Percentiles rank a stretch among this genome's conserved stretches.
Conservation (phyloP, 352 stramenopile species). For the Phytophthora quininea region DNA sequence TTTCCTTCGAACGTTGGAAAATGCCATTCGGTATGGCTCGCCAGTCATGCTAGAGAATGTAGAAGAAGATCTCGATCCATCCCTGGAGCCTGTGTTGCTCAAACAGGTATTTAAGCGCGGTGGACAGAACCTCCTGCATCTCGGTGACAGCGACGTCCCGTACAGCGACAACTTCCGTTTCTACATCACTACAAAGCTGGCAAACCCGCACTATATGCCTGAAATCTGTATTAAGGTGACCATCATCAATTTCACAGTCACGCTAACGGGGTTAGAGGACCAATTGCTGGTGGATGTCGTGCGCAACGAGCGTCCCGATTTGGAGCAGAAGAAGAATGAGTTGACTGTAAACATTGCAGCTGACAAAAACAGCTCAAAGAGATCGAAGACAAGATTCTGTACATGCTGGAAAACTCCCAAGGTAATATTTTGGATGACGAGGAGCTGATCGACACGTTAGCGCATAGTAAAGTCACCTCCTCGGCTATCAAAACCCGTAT, state of each 20-base stretch:
- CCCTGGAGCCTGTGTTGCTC: slow-evolving; percentile 91
- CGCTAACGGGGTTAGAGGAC: slow-evolving; percentile 91
- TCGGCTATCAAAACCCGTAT: slow-evolving; percentile 91
- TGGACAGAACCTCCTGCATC: slow-evolving; percentile 86
- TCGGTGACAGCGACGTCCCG: slow-evolving; percentile 92
- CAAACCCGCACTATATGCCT: slow-evolving; percentile 95
- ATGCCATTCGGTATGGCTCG: slow-evolving; percentile 90
- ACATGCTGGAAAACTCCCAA: slow-evolving; percentile 92
- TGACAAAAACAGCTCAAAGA: slow-evolving; percentile 94
- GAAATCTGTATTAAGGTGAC: slow-evolving; percentile 96
- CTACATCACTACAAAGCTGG: slow-evolving; percentile 95
- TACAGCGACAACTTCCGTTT: slow-evolving; percentile 94
- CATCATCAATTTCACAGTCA: slow-evolving; percentile 96
- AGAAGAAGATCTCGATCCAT: slow-evolving; percentile 93
- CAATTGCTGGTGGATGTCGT: slow-evolving; percentile 94
- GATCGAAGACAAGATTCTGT: slow-evolving; percentile 95
- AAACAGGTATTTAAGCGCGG: slow-evolving; percentile 95
- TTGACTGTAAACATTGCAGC: slow-evolving; percentile 92
- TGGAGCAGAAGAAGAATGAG: slow-evolving; percentile 93
- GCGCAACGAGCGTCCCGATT: slow-evolving; percentile 89
- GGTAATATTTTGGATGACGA: slow-evolving; percentile 96
- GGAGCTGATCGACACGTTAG: slow-evolving; percentile 92
- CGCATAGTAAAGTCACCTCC: slow-evolving; percentile 91
- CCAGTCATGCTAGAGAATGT: slow-evolving; percentile 95
- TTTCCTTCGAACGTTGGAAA: slow-evolving; percentile 92